Evolutionary conservation across 2,329 filamentous ascomycete species (phyloP), one percentile per base, ranked within the genome.

Genomic region (Neurospora sp.): DNA sequence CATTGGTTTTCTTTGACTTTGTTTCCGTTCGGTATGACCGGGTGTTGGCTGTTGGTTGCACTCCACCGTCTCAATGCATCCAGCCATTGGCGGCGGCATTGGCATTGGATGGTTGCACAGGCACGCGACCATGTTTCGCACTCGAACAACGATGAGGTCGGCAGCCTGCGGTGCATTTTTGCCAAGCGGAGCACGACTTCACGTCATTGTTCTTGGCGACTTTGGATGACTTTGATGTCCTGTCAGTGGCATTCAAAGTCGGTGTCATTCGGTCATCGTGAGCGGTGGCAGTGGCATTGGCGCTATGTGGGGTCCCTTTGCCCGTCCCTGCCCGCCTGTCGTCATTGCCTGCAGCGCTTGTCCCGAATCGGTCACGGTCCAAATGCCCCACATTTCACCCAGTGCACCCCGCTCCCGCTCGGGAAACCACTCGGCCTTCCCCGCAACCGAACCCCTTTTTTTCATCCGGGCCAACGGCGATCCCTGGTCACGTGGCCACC

Each of bases 401-500:
- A 71, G 70, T 68, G 38, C 39, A 69, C 70, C 68, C 68, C 71
- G 70, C 73, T 74, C 74, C 52, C 52, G 52, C 52, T 62, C 52
- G 52, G 52, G 23, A 62, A 62, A 62, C 52, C 13, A 33, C 23
- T 58, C 23, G 52, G 46, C 13, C 52, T 62, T 62, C 52, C 52
- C 52, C 67, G 67, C 66, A 70, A n/a, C 52, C 52, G 23, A 40
- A 66, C 40, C 68, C 68, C 40, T 13, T 36, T 58, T 19, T 15
- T 33, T 9, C 52, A 62, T 33, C 15, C 52, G 52, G 52, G 23
- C 52, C 52, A 62, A 15, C 52, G 52, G 52, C 23, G 52, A 62
- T 62, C 52, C 1, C 23, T 17, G 38, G 67, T 75, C 73, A 75
- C 74, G 73, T 75, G 72, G 23, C 46, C 66, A 39, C 71, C 72